Evolutionary conservation across 2,329 filamentous ascomycete genomes (phyloP).

Genomic region (Aaosphaeria arxii): DNA sequence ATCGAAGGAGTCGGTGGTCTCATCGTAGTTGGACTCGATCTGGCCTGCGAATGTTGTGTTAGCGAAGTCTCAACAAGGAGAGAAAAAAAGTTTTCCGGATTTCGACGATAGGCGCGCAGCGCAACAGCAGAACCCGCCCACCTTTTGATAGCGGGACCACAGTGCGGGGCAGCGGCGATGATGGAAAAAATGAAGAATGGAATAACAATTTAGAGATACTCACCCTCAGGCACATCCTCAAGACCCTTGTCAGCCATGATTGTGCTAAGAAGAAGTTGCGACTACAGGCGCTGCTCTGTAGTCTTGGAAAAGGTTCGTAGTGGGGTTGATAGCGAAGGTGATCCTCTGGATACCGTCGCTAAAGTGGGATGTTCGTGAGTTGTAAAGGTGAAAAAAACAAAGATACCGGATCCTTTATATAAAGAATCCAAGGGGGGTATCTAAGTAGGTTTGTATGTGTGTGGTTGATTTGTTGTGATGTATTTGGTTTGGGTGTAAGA

Average conservation of each 20-base stretch:
- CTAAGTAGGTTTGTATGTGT: conserved; percentile 29
- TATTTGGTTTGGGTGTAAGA: conserved; percentile 7
- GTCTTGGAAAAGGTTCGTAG: conserved; percentile 34
- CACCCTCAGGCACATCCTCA: conserved; percentile 95
- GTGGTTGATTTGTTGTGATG: conserved; percentile 20
- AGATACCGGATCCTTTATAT: conserved; percentile 47
- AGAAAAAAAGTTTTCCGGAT: neutral
- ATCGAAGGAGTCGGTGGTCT: conserved; percentile 99
- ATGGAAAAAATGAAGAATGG: neutral
- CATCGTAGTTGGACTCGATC: conserved; percentile 99
- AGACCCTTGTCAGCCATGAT: conserved; percentile 99
- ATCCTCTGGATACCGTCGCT: conserved; percentile 42
- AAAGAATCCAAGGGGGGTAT: conserved; percentile 44
- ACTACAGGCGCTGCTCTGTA: conserved; percentile 67
- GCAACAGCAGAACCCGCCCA: neutral
- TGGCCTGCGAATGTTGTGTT: conserved; percentile 62
- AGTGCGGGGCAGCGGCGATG: conserved; percentile 2
- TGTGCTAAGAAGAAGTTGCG: conserved; percentile 58
- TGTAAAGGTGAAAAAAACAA: conserved; percentile 30
- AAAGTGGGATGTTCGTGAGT: conserved; percentile 8
- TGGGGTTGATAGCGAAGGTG: conserved; percentile 40
- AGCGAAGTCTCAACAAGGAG: conserved; percentile 8
- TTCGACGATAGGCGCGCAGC: neutral
- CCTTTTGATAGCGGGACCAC: neutral
- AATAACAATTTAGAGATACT: conserved; percentile 41